A percentile compares a stretch with the other conserved stretches of the same genome.
phyloP scores from a whole-genome alignment of 306 rosid species.

The Prunus mira region DNA sequence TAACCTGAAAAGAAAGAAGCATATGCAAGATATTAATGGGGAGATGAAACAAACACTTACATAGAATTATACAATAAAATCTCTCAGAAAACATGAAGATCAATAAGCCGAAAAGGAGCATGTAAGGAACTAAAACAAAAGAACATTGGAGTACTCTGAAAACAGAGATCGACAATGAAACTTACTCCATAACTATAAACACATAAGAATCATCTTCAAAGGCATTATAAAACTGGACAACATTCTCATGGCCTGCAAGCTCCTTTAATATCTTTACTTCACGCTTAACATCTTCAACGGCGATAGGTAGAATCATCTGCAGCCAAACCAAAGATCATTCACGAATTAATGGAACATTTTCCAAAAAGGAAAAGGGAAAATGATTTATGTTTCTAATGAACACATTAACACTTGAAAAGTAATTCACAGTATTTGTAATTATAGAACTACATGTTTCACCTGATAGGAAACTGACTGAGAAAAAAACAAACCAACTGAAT shows the following conservation, averaged over 20 bases:
- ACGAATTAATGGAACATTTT: conserved; percentile 4
- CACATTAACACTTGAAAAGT: background rate
- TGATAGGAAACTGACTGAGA: background rate
- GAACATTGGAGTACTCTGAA: conserved; percentile 4
- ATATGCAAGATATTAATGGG: conserved; percentile 6
- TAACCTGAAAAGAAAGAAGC: conserved; percentile 49
- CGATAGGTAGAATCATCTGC: conserved; percentile 98
- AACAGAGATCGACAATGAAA: conserved; percentile 15
- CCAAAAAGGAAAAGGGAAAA: background rate
- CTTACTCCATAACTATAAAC: conserved; percentile 99
- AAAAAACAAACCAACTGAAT: background rate
- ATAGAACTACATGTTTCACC: background rate
- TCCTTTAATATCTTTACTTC: conserved; percentile 88
- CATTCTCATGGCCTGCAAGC: conserved; percentile 95
- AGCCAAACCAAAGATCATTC: conserved; percentile 34
- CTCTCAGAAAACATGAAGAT: conserved; percentile 13
- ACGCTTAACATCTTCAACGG: conserved; percentile 97
- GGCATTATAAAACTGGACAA: conserved; percentile 79
- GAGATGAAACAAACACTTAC: background rate
- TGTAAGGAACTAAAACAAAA: conserved; percentile 19
- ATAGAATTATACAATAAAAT: background rate
- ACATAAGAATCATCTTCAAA: conserved; percentile 92
- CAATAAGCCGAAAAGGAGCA: conserved; percentile 4
- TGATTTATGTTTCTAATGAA: background rate
- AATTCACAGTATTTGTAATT: background rate